Evolutionary conservation across 2,329 filamentous ascomycete genomes (phyloP).

Genomic region (Sporothrix globosa): DNA sequence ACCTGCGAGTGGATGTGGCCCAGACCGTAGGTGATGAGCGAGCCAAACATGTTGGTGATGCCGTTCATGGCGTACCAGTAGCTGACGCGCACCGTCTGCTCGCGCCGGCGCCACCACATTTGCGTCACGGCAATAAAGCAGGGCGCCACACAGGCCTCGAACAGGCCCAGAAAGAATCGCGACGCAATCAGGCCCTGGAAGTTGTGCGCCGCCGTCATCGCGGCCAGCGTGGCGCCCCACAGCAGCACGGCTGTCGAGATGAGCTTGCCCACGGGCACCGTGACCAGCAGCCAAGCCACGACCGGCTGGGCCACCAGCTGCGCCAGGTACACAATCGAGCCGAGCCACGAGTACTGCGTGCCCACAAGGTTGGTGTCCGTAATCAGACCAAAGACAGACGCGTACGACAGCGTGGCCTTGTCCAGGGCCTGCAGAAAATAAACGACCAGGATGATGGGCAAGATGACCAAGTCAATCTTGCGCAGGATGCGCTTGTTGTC

Average conservation of each 20-base stretch:
- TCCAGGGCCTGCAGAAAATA: conserved; percentile 39
- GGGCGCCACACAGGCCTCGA: conserved; percentile 48
- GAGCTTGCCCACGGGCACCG: conserved; percentile 40
- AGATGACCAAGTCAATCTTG: conserved; percentile 55
- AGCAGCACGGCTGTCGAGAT: conserved; percentile 37
- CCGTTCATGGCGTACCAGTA: conserved; percentile 66
- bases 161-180: conserved; percentile 49
- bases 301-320: conserved; percentile 39
- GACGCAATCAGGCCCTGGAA: conserved; percentile 45
- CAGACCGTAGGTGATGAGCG: conserved; percentile 61
- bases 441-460: conserved; percentile 48
- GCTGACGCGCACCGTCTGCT: conserved; percentile 61
- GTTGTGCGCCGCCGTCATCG: conserved; percentile 41
- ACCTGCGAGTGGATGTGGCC: conserved; percentile 57
- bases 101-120: conserved; percentile 64
- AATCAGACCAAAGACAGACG: conserved; percentile 37
- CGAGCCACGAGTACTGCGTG: conserved; percentile 38
- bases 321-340: conserved; percentile 47
- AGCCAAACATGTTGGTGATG: conserved; percentile 60
- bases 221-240: conserved; percentile 39
- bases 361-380: conserved; percentile 34
- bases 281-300: conserved; percentile 38
- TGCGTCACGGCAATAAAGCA: conserved; percentile 61
- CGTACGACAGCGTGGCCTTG: conserved; percentile 38
- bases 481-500: conserved; percentile 57